Conservation (phyloP, 768 basidiomycete genomes). For the Sporobolomyces pararoseus region DNA sequence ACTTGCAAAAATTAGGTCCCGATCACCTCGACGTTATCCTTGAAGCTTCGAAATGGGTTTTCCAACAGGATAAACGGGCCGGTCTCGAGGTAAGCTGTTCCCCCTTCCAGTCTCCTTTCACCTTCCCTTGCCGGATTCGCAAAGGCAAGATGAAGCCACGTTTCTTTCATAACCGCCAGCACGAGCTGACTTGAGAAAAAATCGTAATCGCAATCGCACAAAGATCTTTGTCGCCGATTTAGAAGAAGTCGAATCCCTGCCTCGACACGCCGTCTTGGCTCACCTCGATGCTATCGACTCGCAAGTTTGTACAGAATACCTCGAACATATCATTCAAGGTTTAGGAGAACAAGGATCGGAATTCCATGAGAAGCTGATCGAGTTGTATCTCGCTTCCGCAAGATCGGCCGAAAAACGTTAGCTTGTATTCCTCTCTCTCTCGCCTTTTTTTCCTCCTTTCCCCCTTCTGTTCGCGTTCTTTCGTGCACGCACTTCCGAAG, state of each 20-base stretch:
- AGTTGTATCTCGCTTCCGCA: constrained; percentile 74
- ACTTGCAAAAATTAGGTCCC: constrained; percentile 83
- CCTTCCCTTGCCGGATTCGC: no score
- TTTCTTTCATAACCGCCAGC: not conserved
- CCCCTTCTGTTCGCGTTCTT: not conserved
- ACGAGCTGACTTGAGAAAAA: no score
- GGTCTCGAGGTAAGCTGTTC: constrained; percentile 70
- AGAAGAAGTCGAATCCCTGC: constrained; percentile 72
- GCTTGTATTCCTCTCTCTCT: not conserved
- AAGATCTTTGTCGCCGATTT: constrained; percentile 90
- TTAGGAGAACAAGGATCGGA: constrained; percentile 62
- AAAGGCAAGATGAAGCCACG: no score
- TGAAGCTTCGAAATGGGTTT: constrained; percentile 76
- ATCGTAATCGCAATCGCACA: not conserved
- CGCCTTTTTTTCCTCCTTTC: not conserved
- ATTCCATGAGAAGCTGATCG: constrained; percentile 85
- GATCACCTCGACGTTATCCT: constrained; percentile 78
- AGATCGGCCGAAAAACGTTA: constrained; percentile 23
- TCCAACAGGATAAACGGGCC: constrained; percentile 66
- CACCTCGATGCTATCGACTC: constrained; percentile 64
- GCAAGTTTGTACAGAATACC: constrained; percentile 67
- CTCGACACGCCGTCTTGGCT: constrained; percentile 67
- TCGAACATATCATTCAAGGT: constrained; percentile 78
- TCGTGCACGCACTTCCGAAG: no score
- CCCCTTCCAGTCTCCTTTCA: no score